phyloP scores from a whole-genome alignment of 352 stramenopile genomes.

The Globisporangium takayamanum region DNA sequence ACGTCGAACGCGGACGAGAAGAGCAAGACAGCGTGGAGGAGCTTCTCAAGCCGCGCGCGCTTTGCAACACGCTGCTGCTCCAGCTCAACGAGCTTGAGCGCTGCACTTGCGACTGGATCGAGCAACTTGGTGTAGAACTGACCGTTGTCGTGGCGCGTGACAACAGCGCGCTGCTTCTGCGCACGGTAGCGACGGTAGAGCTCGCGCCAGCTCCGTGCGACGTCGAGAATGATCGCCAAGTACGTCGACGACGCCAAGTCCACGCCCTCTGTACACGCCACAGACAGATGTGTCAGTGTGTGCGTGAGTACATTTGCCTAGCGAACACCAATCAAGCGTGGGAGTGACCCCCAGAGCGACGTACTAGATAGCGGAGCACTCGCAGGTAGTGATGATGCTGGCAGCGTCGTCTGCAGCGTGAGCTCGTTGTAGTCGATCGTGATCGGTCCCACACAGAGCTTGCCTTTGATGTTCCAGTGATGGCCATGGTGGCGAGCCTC shows the following conservation, averaged over 20 bases:
- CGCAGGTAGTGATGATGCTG: slow-evolving; percentile 3
- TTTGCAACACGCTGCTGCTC: slow-evolving; percentile 16
- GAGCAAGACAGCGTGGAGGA: slow-evolving; percentile 52
- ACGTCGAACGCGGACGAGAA: slow-evolving; percentile 48
- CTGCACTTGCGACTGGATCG: slow-evolving; percentile 3
- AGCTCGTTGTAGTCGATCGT: slow-evolving; percentile 60
- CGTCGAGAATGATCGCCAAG: slow-evolving; percentile 40
- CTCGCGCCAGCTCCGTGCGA: slow-evolving; percentile 33
- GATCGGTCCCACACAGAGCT: slow-evolving; percentile 48
- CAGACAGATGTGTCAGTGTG: background rate
- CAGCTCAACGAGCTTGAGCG: slow-evolving; percentile 14
- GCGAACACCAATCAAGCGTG: background rate
- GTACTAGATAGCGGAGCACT: slow-evolving; percentile 4
- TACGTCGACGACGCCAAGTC: slow-evolving; percentile 34
- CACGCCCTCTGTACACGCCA: slow-evolving; percentile 11
- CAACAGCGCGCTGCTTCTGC: slow-evolving; percentile 18
- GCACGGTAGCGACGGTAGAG: slow-evolving; percentile 31
- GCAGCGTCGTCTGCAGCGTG: slow-evolving; percentile 27
- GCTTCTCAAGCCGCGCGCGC: slow-evolving; percentile 27
- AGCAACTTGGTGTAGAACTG: slow-evolving; percentile 3
- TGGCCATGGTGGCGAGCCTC: background rate
- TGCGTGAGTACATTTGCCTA: background rate
- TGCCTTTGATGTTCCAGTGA: slow-evolving; percentile 48
- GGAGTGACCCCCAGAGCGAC: background rate
- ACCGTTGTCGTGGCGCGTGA: slow-evolving; percentile 2